Percentiles rank a stretch among this genome's conserved stretches.
These are phyloP conservation scores for Plasmodium berghei DNA, from an alignment of 169 alveolate species.

Conservation along the genomic window DNA sequence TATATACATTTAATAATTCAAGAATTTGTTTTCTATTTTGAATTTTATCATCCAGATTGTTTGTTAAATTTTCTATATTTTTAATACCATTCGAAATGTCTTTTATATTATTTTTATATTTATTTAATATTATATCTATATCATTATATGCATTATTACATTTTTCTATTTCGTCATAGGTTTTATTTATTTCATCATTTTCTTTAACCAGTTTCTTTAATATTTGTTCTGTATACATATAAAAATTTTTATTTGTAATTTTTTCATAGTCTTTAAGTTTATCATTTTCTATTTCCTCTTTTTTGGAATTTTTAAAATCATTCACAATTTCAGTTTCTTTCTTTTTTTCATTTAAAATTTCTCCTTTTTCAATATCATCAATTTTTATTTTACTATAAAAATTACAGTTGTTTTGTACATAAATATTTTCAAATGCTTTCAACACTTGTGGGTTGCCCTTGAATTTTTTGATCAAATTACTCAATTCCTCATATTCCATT, in stretches of 20 bases:
- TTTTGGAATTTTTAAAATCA: too few relatives aligned
- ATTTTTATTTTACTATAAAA: conserved; percentile 17
- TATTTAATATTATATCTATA: conserved; percentile 77
- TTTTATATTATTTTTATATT: conserved; percentile 77
- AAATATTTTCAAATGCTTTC: conserved; percentile 24
- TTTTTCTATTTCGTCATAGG: conserved; percentile 77
- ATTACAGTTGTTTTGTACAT: conserved; percentile 33
- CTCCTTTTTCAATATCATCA: conserved; percentile 27
- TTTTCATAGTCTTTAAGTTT: conserved; percentile 16
- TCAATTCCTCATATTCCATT: conserved; percentile 34
- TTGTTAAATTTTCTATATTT: conserved; percentile 79
- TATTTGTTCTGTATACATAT: conserved; percentile 77
- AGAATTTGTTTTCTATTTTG: conserved; percentile 78
- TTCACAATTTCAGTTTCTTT: not conserved
- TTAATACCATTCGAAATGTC: conserved; percentile 77
- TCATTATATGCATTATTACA: conserved; percentile 76
- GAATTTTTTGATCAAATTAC: conserved; percentile 14
- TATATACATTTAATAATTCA: conserved; percentile 77
- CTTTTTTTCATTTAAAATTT: not conserved
- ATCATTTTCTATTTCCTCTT: not conserved
- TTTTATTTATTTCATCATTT: conserved; percentile 75
- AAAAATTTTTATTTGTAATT: conserved; percentile 9
- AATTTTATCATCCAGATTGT: conserved; percentile 76
- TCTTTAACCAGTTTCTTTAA: conserved; percentile 72
- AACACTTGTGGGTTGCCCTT: conserved; percentile 24